Base-by-base conservation (phyloP, 2,329 filamentous ascomycete genomes). In the Cladosporium sp. region DNA sequence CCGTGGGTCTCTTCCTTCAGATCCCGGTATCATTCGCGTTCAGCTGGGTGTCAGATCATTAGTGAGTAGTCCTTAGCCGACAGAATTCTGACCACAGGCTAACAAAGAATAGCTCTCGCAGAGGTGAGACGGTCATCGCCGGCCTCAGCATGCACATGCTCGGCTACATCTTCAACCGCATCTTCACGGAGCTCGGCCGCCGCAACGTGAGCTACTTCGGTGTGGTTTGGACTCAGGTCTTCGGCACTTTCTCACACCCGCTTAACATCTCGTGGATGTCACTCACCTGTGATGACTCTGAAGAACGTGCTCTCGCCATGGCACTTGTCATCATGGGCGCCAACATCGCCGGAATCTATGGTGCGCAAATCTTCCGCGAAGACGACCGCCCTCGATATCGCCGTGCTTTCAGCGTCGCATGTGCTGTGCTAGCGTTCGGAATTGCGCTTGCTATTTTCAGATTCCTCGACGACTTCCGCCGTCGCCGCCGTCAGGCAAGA, bases 211-310 rank as follows among this genome's bases (percentile, higher is more conserved):
- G 74, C 3, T 82, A 81, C 67, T 82, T 83, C 60, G 80, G 79
- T 28, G 79, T 83, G 2, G 75, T 83, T 20, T 82, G 78, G 78
- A 83, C 79, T 0, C 80, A 83, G 63, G 77, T 73, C 0, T 82
- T 83, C 58, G 79, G 78, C 19, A 81, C 78, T 3, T 81, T 82
- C 58, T 77, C 78, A 1, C 80, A 83, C 56, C 80, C 80, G 0
- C 73, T 85, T 20, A 85, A 85, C 64, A 82, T 85, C 50, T 78
- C 81, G 1, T 85, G 82, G 82, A 74, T 85, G 66, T 83, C 81
- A 0, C 71, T 84, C 0, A 76, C 79, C 2, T 83, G 82, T 65
- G 74, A 75, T 0, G 80, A 83, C 52, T 83, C 82, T 0, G 81
- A 85, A 60, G 78, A 84, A 62, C 73, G 82, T 49, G 81, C 82